Base-by-base conservation (phyloP, 2,329 filamentous ascomycete genomes). In the Dendryphion nanum region DNA sequence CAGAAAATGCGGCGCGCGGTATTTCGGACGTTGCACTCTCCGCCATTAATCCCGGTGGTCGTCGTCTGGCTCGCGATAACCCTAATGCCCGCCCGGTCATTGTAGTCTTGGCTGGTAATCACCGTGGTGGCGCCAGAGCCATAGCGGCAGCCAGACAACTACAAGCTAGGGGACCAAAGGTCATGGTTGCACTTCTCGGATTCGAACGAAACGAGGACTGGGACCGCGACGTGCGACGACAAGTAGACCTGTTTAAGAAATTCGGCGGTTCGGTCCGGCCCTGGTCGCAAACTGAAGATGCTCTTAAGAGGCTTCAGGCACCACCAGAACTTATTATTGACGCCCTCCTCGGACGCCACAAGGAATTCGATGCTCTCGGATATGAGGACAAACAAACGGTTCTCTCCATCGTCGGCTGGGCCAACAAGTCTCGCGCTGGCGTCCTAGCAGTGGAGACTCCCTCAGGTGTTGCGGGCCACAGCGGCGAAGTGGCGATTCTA, bases 41-140 rank as follows among this genome's bases (percentile, higher is more conserved):
- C 34, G 79, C 87, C 8, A 71, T 94, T 31, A 66, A 74, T 49
- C 64, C 71, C 74, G 41, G 82, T 75, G 34, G 78, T 76, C 59
- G 80, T 71, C 64, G 74, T 76, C 32, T 78, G 70, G 32, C 75
- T 61, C 33, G 72, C 49, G 59, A 68, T 12, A 61, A 68, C 35
- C 67, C 71, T 33, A 68, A 73, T 24, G 66, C 72, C 13, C 68
- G 74, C 19, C 76, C 78, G 1, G 77, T 80, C 5, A 73, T 84
- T 34, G 81, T 95, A 16, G 80, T 97, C 5, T 75, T 97, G n/a
- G 90, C 88, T 0, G 91, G 93, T n/a, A 97, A 96, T 64, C 91
- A 95, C 65, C 89, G 89, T 50, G 89, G 85, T 1, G 90, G 91
- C 26, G 83, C 87, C 24, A 79, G 91, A 41, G 89, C 89, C 3